Evolutionary conservation across 768 basidiomycete genomes (phyloP), one percentile per base, ranked within the genome.

Genomic region (Gloeostereum incarnatum): DNA sequence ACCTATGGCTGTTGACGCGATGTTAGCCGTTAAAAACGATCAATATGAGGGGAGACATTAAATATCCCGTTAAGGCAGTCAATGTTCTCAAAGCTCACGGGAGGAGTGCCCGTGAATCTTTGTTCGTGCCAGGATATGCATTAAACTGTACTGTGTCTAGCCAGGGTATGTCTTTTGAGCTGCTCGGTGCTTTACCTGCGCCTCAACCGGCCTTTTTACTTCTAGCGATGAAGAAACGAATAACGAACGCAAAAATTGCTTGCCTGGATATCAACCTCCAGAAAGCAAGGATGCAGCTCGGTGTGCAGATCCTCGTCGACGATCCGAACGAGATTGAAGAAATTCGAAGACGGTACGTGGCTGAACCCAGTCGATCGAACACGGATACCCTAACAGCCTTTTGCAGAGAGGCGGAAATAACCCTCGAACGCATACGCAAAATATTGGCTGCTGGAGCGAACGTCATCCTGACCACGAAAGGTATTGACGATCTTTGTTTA

Each of bases 41-140:
- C 51, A 98, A 98, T 58, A 63, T 81, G 46, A 78, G 91, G 37
- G 96, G 96, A 21, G 96, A 99, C 56, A 82, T 86, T 55, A 98
- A 97, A 61, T 99, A 98, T 62, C 96, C 96, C 4, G 96, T 99
- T 44, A 98, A 99, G 62, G 96, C 96, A 4, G 96, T 99, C 46
- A 99, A 99, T 54, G 78, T 98, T 20, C 70, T 99, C 49, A 99
- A 99, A 62, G 96, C 96, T 2, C 96, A 99, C 50, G 96, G 96
- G 38, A 81, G 78, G 62, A 93, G 90, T 56, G 89, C 96, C 17
- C 73, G 92, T 47, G 96, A 99, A 59, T 97, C 93, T 30, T 53
- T 96, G 44, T 92, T 85, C 56, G 86, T 99, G 34, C 86, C 85
- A 52, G 96, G 96, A 26, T 99, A 98, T 63, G 96, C 96, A 24